Evolutionary conservation across 306 rosid genomes (phyloP).

Genomic region (Prosopis cineraria): DNA sequence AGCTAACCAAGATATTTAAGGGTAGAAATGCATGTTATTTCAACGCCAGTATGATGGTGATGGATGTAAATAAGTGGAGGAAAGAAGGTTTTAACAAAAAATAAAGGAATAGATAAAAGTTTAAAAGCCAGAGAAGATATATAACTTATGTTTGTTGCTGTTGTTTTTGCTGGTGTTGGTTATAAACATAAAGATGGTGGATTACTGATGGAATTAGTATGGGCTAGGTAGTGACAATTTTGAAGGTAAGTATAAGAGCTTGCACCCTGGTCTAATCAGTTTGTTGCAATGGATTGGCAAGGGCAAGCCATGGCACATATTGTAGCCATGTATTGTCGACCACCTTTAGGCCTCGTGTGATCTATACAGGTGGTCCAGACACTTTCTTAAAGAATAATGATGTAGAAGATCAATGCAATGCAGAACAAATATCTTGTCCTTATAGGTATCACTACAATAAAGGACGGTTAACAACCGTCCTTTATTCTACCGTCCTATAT

Average conservation of each 20-base stretch:
- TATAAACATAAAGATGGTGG: slow-evolving; percentile 59
- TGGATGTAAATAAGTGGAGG: slow-evolving; percentile 65
- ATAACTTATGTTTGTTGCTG: slow-evolving; percentile 63
- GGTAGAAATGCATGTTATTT: slow-evolving; percentile 66
- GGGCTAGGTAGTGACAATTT: slow-evolving; percentile 74
- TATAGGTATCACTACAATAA: no score
- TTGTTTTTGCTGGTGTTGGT: slow-evolving; percentile 68
- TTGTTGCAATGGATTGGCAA: slow-evolving; percentile 79
- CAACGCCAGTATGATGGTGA: slow-evolving; percentile 75
- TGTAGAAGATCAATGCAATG: no score
- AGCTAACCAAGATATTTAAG: slow-evolving; percentile 37
- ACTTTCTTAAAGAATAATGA: slow-evolving; percentile 50
- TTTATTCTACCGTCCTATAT: no score
- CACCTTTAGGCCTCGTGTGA: slow-evolving; percentile 69
- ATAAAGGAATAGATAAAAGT: slow-evolving; percentile 66
- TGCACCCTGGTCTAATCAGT: slow-evolving; percentile 71
- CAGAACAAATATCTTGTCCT: neutral
- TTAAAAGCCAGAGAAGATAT: slow-evolving; percentile 59
- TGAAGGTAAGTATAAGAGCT: slow-evolving; percentile 57
- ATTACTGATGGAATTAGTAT: slow-evolving; percentile 75
- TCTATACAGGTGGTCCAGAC: slow-evolving; percentile 56
- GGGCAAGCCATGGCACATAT: slow-evolving; percentile 71
- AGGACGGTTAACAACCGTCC: no score
- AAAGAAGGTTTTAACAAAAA: slow-evolving; percentile 46
- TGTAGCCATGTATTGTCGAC: slow-evolving; percentile 58